Conservation (phyloP, 2,329 filamentous ascomycete species). For the Neoscytalidium dimidiatum region DNA sequence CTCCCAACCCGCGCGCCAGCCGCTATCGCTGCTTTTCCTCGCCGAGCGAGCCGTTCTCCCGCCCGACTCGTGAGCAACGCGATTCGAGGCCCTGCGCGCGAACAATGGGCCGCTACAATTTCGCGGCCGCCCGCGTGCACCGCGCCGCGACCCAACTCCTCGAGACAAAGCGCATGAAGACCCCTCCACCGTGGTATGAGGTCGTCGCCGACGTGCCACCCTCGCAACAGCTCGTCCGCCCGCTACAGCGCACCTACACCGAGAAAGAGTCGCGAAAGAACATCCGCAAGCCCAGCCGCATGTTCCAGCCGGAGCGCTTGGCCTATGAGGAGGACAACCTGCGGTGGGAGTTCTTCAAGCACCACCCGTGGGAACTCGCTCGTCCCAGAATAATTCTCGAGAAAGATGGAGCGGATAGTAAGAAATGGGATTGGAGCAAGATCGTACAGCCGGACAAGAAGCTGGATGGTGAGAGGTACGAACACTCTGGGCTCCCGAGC, state of each 20-base stretch:
- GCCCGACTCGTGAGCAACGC: background rate
- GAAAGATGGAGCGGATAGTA: conserved; percentile 77
- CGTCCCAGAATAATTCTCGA: conserved; percentile 84
- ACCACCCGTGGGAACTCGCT: conserved; percentile 97
- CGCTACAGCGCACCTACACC: conserved; percentile 35
- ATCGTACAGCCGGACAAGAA: conserved; percentile 73
- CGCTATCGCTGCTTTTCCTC: background rate
- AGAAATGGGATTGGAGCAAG: conserved; percentile 76
- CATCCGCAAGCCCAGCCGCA: conserved; percentile 64
- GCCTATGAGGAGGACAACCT: conserved; percentile 81
- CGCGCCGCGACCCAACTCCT: conserved; percentile 54
- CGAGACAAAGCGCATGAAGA: conserved; percentile 37
- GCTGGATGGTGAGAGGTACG: conserved; percentile 80
- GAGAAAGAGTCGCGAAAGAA: conserved; percentile 42
- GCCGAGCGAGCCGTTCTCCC: background rate
- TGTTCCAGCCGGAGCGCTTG: conserved; percentile 80
- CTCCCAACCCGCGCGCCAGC: background rate
- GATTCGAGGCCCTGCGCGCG: conserved; percentile 31
- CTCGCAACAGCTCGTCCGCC: conserved; percentile 60
- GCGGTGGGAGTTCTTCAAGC: conserved; percentile 79
- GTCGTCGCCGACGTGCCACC: conserved; percentile 61
- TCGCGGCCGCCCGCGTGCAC: conserved; percentile 55
- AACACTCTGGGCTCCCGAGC: background rate
- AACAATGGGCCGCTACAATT: conserved; percentile 56
- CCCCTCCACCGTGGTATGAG: conserved; percentile 59